Evolutionary conservation across 805 yeast species (phyloP), one percentile per base, ranked within the genome.

Genomic region (Kuraishia molischiana): DNA sequence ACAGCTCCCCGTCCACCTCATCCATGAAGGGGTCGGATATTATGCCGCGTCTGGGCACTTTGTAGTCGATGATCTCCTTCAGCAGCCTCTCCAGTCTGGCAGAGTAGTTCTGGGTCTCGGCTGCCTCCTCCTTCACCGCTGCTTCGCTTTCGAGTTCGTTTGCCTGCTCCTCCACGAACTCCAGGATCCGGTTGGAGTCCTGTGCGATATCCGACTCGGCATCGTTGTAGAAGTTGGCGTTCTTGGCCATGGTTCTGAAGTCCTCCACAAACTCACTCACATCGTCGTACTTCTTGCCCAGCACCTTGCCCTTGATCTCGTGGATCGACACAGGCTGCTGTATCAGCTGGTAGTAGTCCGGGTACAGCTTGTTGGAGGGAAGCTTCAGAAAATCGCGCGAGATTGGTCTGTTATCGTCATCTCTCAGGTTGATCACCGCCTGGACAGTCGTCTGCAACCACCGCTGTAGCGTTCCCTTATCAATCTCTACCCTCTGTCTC

Each of bases 201-300:
- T 63, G 64, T 1, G 83, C 90, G 37, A 86, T 79, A 51, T 75
- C 67, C 41, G 78, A 66, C 15, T 68, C 69, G 22, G 72, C 70
- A 50, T 80, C 87, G 49, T 87, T 87, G 54, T 77, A 87, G 0
- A 74, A 62, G 41, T 63, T 61, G 21, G 95, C 95, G 52, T 87
- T 87, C 35, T 69, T 64, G 28, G 75, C 69, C 78, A 87, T 72
- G 42, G 74, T 59, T 46, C 74, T 68, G 45, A 87, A 68, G 51
- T 85, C 96, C 14, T 57, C 65, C 29, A 69, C 47, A 39, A 84
- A 64, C 45, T 68, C 71, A 30, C 59, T 63, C 21, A 60, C 53
- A 4, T 58, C 45, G n/a, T 29, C 52, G 41, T 67, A 66, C 30
- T 53, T 53, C 32, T 60, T 52, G 8, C 56, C 48, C 9, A 59